phyloP scores from a whole-genome alignment of 2,329 filamentous ascomycete species.

The Aspergillus flavus region DNA sequence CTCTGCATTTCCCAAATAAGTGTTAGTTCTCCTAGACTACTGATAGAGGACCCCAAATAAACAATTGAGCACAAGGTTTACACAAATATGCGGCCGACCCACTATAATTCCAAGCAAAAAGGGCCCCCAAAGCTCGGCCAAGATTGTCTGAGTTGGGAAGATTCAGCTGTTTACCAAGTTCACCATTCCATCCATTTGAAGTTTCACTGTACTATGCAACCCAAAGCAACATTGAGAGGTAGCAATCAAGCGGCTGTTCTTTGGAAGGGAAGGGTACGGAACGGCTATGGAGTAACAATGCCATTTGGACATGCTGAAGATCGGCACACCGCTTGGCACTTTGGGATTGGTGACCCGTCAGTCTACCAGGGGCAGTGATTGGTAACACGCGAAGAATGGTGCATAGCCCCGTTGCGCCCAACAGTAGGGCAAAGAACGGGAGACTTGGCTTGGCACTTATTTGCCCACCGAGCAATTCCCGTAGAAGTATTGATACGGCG shows the following conservation, averaged over 20 bases:
- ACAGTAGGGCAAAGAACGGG: constrained; percentile 6
- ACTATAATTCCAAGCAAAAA: neutral
- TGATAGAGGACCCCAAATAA: neutral
- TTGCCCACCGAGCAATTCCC: neutral
- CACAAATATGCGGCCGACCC: neutral
- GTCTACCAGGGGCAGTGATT: neutral
- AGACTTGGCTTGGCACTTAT: neutral
- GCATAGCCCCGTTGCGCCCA: constrained; percentile 21
- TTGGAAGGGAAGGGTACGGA: neutral
- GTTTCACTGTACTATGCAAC: neutral
- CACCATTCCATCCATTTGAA: neutral
- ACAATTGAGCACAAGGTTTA: neutral
- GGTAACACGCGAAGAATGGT: constrained; percentile 6
- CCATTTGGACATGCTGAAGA: neutral
- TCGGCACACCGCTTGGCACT: constrained; percentile 2
- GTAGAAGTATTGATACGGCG: neutral
- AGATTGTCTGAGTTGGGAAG: neutral
- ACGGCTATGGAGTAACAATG: neutral
- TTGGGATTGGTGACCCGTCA: neutral
- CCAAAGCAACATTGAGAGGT: neutral
- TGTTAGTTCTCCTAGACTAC: too few relatives aligned
- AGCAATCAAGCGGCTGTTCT: neutral
- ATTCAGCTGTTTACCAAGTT: neutral
- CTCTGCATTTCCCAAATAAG: neutral
- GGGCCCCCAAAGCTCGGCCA: neutral